Evolutionary conservation across 208 protist genomes (phyloP).

Genomic region (Trypanosomatidae sp.): DNA sequence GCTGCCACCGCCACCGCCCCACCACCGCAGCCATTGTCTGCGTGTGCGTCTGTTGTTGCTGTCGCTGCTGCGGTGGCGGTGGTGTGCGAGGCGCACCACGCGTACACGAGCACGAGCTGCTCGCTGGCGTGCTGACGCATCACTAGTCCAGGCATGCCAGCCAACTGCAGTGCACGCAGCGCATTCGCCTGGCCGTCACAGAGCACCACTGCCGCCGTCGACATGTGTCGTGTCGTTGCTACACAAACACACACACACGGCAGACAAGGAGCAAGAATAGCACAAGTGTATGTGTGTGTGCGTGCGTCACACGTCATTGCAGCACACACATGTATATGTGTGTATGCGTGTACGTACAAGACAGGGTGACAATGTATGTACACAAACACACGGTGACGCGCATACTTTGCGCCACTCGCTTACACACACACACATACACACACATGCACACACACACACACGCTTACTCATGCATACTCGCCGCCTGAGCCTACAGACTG

Average conservation of each 20-base stretch:
- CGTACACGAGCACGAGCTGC: constrained; percentile 55
- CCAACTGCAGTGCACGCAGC: constrained; percentile 48
- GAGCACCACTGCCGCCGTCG: constrained; percentile 27
- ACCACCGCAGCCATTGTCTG: too few species aligned
- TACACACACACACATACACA: too few species aligned
- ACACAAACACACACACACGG: background rate
- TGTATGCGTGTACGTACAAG: background rate
- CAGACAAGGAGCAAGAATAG: background rate
- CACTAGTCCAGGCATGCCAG: constrained; percentile 19
- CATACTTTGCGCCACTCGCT: too few species aligned
- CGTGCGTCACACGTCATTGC: background rate
- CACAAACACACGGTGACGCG: too few species aligned
- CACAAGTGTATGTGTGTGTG: background rate
- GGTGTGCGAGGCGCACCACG: constrained; percentile 25
- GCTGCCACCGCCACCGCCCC: background rate
- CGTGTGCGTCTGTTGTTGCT: too few species aligned
- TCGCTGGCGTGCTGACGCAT: constrained; percentile 18
- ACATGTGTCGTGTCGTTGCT: too few species aligned
- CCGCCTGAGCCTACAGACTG: constrained; percentile 7
- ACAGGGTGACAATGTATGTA: background rate
- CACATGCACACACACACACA: too few species aligned
- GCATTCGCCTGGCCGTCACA: constrained; percentile 65
- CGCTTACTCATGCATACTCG: too few species aligned
- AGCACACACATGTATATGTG: background rate
- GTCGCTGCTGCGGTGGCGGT: too few species aligned